phyloP scores from a whole-genome alignment of 208 protist genomes.

The Wallacemonas rigidus region DNA sequence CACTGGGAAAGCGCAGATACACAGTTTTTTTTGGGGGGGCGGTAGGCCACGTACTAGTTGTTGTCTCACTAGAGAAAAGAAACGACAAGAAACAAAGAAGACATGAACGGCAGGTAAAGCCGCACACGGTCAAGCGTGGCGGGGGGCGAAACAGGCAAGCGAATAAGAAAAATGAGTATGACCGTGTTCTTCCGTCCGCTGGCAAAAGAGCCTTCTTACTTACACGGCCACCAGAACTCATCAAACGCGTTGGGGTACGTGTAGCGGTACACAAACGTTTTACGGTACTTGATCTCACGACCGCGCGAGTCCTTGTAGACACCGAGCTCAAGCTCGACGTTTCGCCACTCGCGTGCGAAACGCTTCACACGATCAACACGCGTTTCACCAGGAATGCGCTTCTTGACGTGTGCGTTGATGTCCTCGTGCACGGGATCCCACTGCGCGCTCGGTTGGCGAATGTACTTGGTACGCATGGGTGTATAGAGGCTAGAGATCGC shows the following conservation, averaged over 20 bases:
- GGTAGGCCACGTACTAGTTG: neutral
- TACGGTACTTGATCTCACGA: slow-evolving; percentile 89
- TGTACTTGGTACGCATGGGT: slow-evolving; percentile 70
- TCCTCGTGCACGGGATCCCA: slow-evolving; percentile 91
- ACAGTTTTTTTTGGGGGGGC: too few relatives aligned
- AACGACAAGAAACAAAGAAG: neutral
- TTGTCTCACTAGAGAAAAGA: neutral
- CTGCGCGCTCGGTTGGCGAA: slow-evolving; percentile 76
- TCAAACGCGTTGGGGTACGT: slow-evolving; percentile 92
- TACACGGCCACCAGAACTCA: slow-evolving; percentile 91
- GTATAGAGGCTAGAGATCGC: slow-evolving; percentile 21
- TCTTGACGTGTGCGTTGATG: slow-evolving; percentile 91
- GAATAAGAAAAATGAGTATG: too few relatives aligned
- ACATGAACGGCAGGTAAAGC: neutral
- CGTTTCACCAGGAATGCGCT: slow-evolving; percentile 89
- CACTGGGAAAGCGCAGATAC: too few relatives aligned
- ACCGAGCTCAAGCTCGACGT: slow-evolving; percentile 88
- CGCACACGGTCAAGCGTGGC: too few relatives aligned
- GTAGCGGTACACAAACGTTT: slow-evolving; percentile 92
- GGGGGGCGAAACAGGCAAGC: too few relatives aligned
- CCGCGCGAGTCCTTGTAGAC: slow-evolving; percentile 88
- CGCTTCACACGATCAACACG: slow-evolving; percentile 86
- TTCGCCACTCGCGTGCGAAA: slow-evolving; percentile 90
- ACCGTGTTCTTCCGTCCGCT: too few relatives aligned
- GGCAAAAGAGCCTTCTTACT: slow-evolving; percentile 31